phyloP scores from a whole-genome alignment of 169 alveolate species.

The Plasmodium gallinaceum region DNA sequence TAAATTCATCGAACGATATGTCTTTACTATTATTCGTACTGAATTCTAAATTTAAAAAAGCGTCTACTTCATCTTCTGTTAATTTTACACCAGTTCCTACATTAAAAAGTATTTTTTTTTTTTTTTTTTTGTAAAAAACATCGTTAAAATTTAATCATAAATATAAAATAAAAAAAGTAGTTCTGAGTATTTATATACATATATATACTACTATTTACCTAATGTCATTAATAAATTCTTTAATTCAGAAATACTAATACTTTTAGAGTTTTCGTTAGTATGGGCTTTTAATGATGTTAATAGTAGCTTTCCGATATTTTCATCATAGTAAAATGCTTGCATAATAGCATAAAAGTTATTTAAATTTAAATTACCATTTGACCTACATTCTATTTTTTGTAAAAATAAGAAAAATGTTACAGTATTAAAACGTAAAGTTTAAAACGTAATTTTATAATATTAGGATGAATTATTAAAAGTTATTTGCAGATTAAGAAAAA shows the following conservation, averaged over 20 bases:
- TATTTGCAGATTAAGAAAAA: conserved; percentile 32
- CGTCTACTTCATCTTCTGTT: conserved; percentile 76
- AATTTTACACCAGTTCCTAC: conserved; percentile 55
- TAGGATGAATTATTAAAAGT: conserved; percentile 29
- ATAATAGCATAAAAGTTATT: conserved; percentile 59
- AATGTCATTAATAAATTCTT: conserved; percentile 63
- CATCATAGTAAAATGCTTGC: conserved; percentile 74
- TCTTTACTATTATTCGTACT: conserved; percentile 50
- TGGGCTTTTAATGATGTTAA: conserved; percentile 56
- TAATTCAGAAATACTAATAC: conserved; percentile 33
- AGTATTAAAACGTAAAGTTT: background rate
- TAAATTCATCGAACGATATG: conserved; percentile 66
- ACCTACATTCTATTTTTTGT: conserved; percentile 61
- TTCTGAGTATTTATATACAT: conserved; percentile 12
- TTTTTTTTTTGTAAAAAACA: conserved; percentile 9
- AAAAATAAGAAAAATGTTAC: background rate
- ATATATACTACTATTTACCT: conserved; percentile 23
- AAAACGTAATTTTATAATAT: background rate
- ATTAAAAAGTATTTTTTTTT: conserved; percentile 7
- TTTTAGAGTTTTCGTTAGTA: conserved; percentile 47
- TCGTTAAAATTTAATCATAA: background rate
- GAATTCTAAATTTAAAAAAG: conserved; percentile 72
- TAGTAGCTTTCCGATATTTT: conserved; percentile 60
- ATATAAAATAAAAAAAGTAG: background rate
- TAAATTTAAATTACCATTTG: conserved; percentile 69